Percentiles rank a stretch among this genome's conserved stretches.
Conservation (phyloP, 1,284 basidiomycete genomes). For the Pyrrhoderma noxium region DNA sequence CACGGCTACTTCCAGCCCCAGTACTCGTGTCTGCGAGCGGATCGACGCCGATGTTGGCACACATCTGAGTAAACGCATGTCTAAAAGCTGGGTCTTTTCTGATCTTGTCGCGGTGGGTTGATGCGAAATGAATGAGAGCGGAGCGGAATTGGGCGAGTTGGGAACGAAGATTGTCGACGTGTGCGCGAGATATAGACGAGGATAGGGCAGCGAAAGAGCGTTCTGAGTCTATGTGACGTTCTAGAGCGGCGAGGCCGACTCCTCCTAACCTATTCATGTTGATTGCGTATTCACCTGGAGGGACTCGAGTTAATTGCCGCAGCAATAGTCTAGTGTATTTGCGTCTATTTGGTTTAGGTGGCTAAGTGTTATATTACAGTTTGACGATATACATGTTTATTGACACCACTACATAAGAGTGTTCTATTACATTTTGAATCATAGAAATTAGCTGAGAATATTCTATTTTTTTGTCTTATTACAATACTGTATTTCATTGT, state of each 20-base stretch:
- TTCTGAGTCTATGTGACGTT: conserved; percentile 63
- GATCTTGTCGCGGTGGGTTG: conserved; percentile 81
- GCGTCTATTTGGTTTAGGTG: no score
- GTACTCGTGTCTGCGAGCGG: conserved; percentile 63
- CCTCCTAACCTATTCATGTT: conserved; percentile 7
- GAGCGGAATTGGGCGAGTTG: conserved; percentile 84
- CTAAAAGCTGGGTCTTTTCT: conserved; percentile 81
- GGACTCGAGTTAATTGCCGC: no score
- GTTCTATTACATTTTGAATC: no score
- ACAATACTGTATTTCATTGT: no score
- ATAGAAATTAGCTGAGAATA: no score
- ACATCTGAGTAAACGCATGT: conserved; percentile 95
- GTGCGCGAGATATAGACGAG: conserved; percentile 65
- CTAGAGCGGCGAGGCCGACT: conserved; percentile 63
- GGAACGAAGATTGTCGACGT: conserved; percentile 71
- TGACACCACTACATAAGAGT: no score
- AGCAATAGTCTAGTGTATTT: no score
- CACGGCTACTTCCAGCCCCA: not conserved
- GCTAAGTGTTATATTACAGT: no score
- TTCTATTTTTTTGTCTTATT: no score
- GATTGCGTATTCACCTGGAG: no score
- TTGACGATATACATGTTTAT: no score
- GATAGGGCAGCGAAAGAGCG: conserved; percentile 79
- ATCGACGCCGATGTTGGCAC: conserved; percentile 90
- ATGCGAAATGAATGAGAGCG: conserved; percentile 76